Base-by-base conservation (phyloP, 257 asterid species). In the Phtheirospermum japonicum region DNA sequence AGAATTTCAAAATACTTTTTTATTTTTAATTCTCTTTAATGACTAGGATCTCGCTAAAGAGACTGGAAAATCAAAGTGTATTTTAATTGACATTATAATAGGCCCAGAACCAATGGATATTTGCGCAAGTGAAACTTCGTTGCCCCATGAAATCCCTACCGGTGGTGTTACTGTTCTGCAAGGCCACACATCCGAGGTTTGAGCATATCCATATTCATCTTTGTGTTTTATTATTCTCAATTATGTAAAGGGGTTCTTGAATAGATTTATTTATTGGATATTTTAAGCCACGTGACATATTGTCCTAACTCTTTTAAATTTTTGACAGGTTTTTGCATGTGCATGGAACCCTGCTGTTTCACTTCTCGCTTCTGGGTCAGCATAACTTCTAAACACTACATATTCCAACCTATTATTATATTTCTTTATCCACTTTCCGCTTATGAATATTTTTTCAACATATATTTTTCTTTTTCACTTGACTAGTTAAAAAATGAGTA, bases 341-440 rank as follows among this genome's bases (percentile, higher is more conserved):
- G 85, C 90, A 5, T 85, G 95, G 95, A 81, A 83, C 75, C 88
- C 95, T 32, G 61, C 70, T 30, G 88, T 84, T 73, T 79, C 95
- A 63, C 84, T 85, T 77, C 90, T 85, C 65, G 95, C 95, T 59
- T 81, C 95, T 68, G 95, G 95, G 95, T 85, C 56, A 57, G 88
- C 69, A 69, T 63, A 42, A 20, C 20, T 16, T 45, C 13, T 13
- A 45, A 14, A 17, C 49, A 58, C 53, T 20, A 65, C 52, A 30
- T 30, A 10, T 37, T 48, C 10, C 2, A 30, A 42, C n/a, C 42
- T 28, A n/a, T n/a, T 45, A 45, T 45, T 11, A n/a, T 14, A 8
- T 45, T 14, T 17, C 6, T 45, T 45, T 45, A 8, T 8, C 56
- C 28, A 14, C 0, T 40, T 28, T 6, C 52, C n/a, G 2, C 18